Evolutionary conservation across 2,329 filamentous ascomycete genomes (phyloP).

Genomic region (Cercospora sesami): DNA sequence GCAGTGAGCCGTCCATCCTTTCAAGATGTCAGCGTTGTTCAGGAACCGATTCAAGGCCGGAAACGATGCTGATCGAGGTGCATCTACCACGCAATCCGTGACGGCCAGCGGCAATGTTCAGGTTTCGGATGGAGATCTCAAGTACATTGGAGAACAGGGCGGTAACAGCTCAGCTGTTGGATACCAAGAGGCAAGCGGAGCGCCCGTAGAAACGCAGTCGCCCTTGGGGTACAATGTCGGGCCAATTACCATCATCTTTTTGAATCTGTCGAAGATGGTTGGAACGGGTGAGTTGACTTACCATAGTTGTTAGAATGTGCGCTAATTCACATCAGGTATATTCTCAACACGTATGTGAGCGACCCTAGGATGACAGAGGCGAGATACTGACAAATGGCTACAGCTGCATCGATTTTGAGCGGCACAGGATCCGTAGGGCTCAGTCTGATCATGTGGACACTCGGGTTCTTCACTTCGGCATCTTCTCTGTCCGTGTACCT

Average conservation of each 20-base stretch:
- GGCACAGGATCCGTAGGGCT: constrained; percentile 64
- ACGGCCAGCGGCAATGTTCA: constrained; percentile 17
- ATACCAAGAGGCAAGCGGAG: constrained; percentile 63
- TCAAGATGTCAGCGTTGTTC: constrained; percentile 19
- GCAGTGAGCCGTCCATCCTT: neutral
- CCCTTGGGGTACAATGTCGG: constrained; percentile 62
- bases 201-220: constrained; percentile 60
- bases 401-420: constrained; percentile 56
- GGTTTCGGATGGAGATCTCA: constrained; percentile 43
- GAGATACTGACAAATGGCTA: neutral
- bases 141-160: constrained; percentile 47
- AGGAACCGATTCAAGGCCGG: constrained; percentile 18
- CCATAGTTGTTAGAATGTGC: neutral
- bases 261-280: constrained; percentile 64
- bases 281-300: constrained; percentile 44
- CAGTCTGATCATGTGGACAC: constrained; percentile 63
- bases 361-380: neutral
- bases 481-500: constrained; percentile 61
- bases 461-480: constrained; percentile 61
- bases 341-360: constrained; percentile 51
- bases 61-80: constrained; percentile 10
- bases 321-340: constrained; percentile 18
- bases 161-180: constrained; percentile 54
- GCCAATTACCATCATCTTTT: constrained; percentile 57
- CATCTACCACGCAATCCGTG: constrained; percentile 18